Conservation (phyloP, 257 asterid species). For the Vinca minor region DNA sequence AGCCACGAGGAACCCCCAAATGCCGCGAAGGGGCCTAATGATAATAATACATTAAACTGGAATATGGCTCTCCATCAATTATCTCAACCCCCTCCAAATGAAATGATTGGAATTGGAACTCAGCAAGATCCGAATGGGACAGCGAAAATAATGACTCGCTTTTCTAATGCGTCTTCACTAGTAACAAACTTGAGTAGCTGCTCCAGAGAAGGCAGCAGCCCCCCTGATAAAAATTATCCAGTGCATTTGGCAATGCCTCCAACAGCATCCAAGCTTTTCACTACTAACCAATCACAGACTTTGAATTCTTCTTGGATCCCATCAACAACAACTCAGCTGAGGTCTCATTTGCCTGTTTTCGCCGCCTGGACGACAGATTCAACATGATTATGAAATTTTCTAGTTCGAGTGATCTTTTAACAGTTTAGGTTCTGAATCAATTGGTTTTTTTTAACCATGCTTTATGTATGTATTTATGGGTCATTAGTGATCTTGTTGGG, state of each 20-base stretch:
- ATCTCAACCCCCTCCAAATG: slow-evolving; percentile 22
- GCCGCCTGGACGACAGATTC: slow-evolving; percentile 94
- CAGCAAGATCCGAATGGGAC: slow-evolving; percentile 24
- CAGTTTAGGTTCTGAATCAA: slow-evolving; percentile 14
- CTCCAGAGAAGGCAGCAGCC: slow-evolving; percentile 63
- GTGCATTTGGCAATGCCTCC: slow-evolving; percentile 33
- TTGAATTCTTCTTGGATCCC: slow-evolving; percentile 54
- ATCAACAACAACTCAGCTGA: slow-evolving; percentile 42
- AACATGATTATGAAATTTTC: slow-evolving; percentile 26
- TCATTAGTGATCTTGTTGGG: too few relatives aligned
- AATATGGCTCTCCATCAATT: slow-evolving; percentile 42
- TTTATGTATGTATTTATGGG: slow-evolving; percentile 20
- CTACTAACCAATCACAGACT: slow-evolving; percentile 26
- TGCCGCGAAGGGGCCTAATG: slow-evolving; percentile 17
- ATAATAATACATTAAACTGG: slow-evolving; percentile 35
- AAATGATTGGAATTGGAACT: slow-evolving; percentile 27
- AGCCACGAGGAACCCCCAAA: slow-evolving; percentile 17
- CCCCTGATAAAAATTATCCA: slow-evolving; percentile 38
- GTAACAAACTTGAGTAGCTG: slow-evolving; percentile 52
- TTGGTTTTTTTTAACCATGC: slow-evolving; percentile 4
- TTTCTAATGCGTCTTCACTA: slow-evolving; percentile 40
- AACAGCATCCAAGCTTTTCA: slow-evolving; percentile 32
- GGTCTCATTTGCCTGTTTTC: slow-evolving; percentile 70
- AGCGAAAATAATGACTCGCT: slow-evolving; percentile 23
- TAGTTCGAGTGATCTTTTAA: background rate